Conservation (phyloP, 176 grass and related monocot genomes). For the Puccinellia tenuiflora region DNA sequence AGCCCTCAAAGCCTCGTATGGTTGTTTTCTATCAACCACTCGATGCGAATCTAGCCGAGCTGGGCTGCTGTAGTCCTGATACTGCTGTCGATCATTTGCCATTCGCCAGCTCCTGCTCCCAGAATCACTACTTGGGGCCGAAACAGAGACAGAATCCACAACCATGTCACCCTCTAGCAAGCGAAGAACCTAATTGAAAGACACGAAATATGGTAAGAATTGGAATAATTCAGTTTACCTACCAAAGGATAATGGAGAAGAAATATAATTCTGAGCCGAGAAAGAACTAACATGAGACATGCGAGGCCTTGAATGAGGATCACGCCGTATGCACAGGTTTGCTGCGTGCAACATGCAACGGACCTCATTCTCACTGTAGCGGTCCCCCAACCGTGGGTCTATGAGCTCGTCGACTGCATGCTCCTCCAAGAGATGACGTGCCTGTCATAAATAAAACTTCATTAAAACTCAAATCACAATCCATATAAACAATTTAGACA, state of each 20-base stretch:
- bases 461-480: neutral
- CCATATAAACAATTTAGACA: neutral
- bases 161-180: slow-evolving; percentile 88
- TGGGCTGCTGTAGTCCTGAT: slow-evolving; percentile 37
- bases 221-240: neutral
- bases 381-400: slow-evolving; percentile 65
- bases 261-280: neutral
- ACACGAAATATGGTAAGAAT: neutral
- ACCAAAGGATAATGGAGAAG: neutral
- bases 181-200: slow-evolving; percentile 62
- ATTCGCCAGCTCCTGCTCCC: slow-evolving; percentile 63
- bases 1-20: slow-evolving; percentile 48
- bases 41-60: slow-evolving; percentile 38
- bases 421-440: slow-evolving; percentile 67
- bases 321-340: slow-evolving; percentile 78
- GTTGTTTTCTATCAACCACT: slow-evolving; percentile 36
- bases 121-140: slow-evolving; percentile 51
- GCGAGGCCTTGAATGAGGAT: slow-evolving; percentile 87
- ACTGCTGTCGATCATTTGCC: slow-evolving; percentile 40
- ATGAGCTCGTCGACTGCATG: slow-evolving; percentile 56
- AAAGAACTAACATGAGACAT: slow-evolving; percentile 76
- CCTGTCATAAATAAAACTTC: slow-evolving; percentile 37
- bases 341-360: slow-evolving; percentile 85
- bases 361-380: slow-evolving; percentile 69
- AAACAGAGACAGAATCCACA: slow-evolving; percentile 54